Conservation (phyloP, 306 rosid genomes). For the Sphenostylis stenocarpa region DNA sequence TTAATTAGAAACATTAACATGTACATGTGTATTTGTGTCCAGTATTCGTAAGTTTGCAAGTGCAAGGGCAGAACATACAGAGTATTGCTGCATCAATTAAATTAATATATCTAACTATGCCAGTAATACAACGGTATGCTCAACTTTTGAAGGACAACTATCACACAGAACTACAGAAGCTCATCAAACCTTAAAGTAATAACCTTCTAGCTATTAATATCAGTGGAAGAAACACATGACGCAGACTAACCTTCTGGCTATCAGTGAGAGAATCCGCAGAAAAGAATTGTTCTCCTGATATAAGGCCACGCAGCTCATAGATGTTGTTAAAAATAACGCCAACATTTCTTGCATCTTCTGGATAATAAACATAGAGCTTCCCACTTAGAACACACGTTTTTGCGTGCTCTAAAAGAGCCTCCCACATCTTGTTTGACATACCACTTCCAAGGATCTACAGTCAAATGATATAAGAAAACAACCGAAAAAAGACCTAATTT, state of each 20-base stretch:
- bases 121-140: conserved; percentile 12
- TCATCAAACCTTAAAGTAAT: conserved; percentile 2
- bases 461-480: conserved; percentile 37
- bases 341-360: conserved; percentile 83
- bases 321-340: conserved; percentile 90
- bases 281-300: conserved; percentile 71
- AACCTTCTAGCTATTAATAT: neutral
- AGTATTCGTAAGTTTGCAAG: conserved; percentile 4
- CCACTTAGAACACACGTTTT: conserved; percentile 91
- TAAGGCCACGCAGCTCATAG: conserved; percentile 89
- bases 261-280: conserved; percentile 91
- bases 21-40: conserved; percentile 2
- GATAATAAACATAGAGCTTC: conserved; percentile 87
- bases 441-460: conserved; percentile 97
- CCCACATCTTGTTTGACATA: conserved; percentile 99
- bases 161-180: conserved; percentile 15
- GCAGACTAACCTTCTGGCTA: conserved; percentile 72
- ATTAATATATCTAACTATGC: conserved; percentile 20
- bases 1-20: neutral
- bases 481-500: conserved; percentile 21
- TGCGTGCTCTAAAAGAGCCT: conserved; percentile 94
- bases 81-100: neutral
- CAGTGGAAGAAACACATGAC: neutral
- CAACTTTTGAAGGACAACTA: neutral
- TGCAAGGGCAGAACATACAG: conserved; percentile 11